Conservation (phyloP, 768 basidiomycete genomes). For the Artomyces pyxidatus region DNA sequence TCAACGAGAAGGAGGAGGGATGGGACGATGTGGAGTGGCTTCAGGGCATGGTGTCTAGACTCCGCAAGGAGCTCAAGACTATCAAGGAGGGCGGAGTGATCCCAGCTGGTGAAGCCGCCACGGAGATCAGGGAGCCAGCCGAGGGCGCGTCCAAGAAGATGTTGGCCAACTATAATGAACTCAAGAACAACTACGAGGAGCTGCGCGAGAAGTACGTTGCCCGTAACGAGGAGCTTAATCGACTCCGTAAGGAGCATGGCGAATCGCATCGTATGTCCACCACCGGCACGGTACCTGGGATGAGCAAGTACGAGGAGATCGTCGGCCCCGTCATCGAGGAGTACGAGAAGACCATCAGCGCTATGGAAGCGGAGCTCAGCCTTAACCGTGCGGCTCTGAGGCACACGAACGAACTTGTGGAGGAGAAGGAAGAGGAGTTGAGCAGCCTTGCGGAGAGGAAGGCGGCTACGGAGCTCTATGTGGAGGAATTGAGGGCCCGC, state of each 20-base stretch:
- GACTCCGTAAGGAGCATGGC: slow-evolving; percentile 70
- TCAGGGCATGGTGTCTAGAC: slow-evolving; percentile 74
- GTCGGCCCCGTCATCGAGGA: slow-evolving; percentile 98
- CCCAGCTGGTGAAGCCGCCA: slow-evolving; percentile 12
- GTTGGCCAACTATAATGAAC: slow-evolving; percentile 70
- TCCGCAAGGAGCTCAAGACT: slow-evolving; percentile 79
- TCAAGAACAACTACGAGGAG: slow-evolving; percentile 82
- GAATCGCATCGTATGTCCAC: slow-evolving; percentile 56
- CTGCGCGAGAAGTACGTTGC: slow-evolving; percentile 79
- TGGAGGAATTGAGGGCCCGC: slow-evolving; percentile 76
- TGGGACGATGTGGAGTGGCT: slow-evolving; percentile 99
- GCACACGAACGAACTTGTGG: slow-evolving; percentile 87
- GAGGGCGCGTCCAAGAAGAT: slow-evolving; percentile 59
- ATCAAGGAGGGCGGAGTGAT: slow-evolving; percentile 59
- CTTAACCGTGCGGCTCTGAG: slow-evolving; percentile 80
- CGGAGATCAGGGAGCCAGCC: background rate
- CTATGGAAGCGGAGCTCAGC: slow-evolving; percentile 89
- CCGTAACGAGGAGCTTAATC: slow-evolving; percentile 81
- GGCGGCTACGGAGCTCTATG: slow-evolving; percentile 73
- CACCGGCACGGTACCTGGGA: slow-evolving; percentile 58
- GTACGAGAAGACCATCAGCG: slow-evolving; percentile 94
- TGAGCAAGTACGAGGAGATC: slow-evolving; percentile 74
- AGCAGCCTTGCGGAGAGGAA: slow-evolving; percentile 58
- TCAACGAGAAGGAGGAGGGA: slow-evolving; percentile 93
- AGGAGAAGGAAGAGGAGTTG: slow-evolving; percentile 85